Evolutionary conservation across 192 early-diverging fungal species (phyloP).

Genomic region (Jimgerdemannia flammicorona): DNA sequence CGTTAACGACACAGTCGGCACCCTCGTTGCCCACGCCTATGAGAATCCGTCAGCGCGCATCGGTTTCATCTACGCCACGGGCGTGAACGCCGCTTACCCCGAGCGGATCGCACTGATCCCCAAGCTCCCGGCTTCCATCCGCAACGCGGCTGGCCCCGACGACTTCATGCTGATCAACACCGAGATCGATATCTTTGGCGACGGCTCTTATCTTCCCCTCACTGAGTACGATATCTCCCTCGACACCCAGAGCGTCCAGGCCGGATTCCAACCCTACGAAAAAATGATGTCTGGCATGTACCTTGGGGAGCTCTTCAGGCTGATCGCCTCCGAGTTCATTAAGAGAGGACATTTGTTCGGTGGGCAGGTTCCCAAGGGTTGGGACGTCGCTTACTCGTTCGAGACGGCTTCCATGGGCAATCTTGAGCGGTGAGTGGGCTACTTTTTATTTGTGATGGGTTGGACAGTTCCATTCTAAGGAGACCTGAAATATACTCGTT

Average conservation of each 20-base stretch:
- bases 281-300: conserved; percentile 97
- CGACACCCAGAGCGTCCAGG: conserved; percentile 74
- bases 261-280: conserved; percentile 87
- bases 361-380: conserved; percentile 52
- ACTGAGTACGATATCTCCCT: conserved; percentile 85
- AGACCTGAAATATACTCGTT: conserved; percentile 31
- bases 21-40: conserved; percentile 89
- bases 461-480: background rate
- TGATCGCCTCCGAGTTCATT: conserved; percentile 78
- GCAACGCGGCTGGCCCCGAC: conserved; percentile 33
- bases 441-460: background rate
- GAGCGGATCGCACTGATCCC: conserved; percentile 72
- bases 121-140: conserved; percentile 60
- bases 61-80: conserved; percentile 91
- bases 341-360: conserved; percentile 73
- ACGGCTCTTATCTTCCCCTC: conserved; percentile 71
- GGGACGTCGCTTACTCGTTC: conserved; percentile 58
- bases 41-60: conserved; percentile 72
- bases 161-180: conserved; percentile 94
- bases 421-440: conserved; percentile 31
- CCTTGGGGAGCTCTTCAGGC: conserved; percentile 86
- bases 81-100: conserved; percentile 95
- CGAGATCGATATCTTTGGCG: conserved; percentile 88
- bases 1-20: conserved; percentile 96
- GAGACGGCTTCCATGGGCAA: conserved; percentile 42